Percentiles rank a stretch among this genome's conserved stretches.
These are phyloP conservation scores for Acacia confusa DNA, from an alignment of 306 rosid species.

Conservation along the genomic window DNA sequence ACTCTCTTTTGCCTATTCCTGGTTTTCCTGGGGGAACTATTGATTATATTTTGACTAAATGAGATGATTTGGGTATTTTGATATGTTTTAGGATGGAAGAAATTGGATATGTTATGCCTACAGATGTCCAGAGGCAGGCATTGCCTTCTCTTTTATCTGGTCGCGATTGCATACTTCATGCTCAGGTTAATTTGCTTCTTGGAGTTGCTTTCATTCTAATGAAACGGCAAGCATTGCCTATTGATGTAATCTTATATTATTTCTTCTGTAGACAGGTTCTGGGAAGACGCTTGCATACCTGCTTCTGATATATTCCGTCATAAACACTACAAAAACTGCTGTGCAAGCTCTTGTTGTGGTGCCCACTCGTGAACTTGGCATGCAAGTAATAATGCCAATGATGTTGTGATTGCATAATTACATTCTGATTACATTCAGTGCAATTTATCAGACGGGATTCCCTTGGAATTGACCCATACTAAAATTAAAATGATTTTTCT, in stretches of 20 bases:
- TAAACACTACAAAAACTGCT: conserved; percentile 55
- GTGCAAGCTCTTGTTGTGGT: conserved; percentile 88
- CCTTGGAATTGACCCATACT: conserved; percentile 16
- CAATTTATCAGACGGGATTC: conserved; percentile 21
- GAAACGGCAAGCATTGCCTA: neutral
- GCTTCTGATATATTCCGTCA: conserved; percentile 62
- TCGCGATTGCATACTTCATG: conserved; percentile 83
- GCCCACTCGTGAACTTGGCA: conserved; percentile 96
- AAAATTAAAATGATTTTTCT: conserved; percentile 8
- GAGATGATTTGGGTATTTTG: neutral
- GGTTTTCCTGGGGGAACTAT: neutral
- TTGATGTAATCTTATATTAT: conserved; percentile 26
- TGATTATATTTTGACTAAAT: neutral
- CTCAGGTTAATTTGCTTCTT: conserved; percentile 64
- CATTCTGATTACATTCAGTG: conserved; percentile 12
- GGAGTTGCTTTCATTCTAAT: neutral
- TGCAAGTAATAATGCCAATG: conserved; percentile 64
- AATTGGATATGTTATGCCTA: conserved; percentile 72
- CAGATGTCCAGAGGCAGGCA: conserved; percentile 70
- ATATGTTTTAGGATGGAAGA: conserved; percentile 69
- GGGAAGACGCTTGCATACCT: conserved; percentile 95
- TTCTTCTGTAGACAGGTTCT: conserved; percentile 88
- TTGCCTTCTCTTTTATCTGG: conserved; percentile 72
- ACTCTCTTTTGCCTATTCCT: neutral
- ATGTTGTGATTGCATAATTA: neutral